phyloP scores from a whole-genome alignment of 2,329 filamentous ascomycete species.

The Atkinsonella hypoxylon region DNA sequence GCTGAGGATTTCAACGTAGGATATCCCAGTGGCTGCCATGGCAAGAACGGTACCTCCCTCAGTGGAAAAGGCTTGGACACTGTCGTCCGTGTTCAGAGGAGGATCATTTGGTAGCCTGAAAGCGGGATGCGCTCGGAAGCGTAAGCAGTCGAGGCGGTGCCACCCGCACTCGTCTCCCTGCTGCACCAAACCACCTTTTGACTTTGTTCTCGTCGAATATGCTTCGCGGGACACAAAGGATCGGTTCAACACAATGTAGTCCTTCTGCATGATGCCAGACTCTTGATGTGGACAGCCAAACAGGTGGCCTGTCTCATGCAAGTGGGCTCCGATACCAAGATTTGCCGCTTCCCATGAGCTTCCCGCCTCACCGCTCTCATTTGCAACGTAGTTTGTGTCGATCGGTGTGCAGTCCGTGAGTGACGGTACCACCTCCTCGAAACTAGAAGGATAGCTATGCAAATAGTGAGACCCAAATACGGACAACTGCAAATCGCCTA shows the following conservation, averaged over 20 bases:
- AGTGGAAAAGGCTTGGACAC: slow-evolving; percentile 76
- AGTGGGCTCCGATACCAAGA: slow-evolving; percentile 82
- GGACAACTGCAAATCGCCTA: slow-evolving; percentile 65
- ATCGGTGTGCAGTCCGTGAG: slow-evolving; percentile 87
- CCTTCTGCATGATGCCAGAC: slow-evolving; percentile 80
- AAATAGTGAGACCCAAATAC: slow-evolving; percentile 89
- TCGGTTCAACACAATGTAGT: slow-evolving; percentile 75
- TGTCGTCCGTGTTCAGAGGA: slow-evolving; percentile 51
- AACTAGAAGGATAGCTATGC: slow-evolving; percentile 77
- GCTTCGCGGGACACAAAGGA: slow-evolving; percentile 73
- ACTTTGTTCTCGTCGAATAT: slow-evolving; percentile 77
- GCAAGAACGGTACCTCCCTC: slow-evolving; percentile 66
- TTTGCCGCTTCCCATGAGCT: slow-evolving; percentile 95
- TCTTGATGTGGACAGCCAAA: slow-evolving; percentile 87
- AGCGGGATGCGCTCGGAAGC: slow-evolving; percentile 82
- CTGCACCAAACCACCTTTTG: slow-evolving; percentile 63
- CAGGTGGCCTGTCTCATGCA: slow-evolving; percentile 83
- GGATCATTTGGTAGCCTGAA: slow-evolving; percentile 75
- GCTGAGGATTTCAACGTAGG: slow-evolving; percentile 71
- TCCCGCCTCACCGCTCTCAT: slow-evolving; percentile 76
- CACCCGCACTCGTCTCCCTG: slow-evolving; percentile 77
- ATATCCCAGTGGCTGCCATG: slow-evolving; percentile 69
- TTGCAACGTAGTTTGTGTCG: slow-evolving; percentile 67
- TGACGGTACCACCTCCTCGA: slow-evolving; percentile 82
- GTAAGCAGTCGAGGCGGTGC: slow-evolving; percentile 80